These are phyloP conservation scores for Aspergillus sergii DNA, from an alignment of 2,329 filamentous ascomycete species.

Conservation along the genomic window DNA sequence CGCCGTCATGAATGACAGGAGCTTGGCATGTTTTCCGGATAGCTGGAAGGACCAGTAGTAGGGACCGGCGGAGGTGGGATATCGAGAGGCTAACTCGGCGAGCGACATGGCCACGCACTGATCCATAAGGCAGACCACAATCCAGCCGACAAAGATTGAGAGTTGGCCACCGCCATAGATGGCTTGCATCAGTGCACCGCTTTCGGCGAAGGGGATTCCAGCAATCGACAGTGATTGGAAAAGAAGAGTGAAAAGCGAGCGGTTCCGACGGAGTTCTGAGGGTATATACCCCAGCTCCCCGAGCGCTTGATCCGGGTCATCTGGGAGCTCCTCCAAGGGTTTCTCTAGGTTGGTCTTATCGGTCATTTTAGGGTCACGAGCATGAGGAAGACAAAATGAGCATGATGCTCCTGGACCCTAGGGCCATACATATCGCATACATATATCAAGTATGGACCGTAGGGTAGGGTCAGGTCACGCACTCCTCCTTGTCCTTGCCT, in stretches of 20 bases:
- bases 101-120: constrained; percentile 57
- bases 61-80: constrained; percentile 55
- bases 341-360: neutral
- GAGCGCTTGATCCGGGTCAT: neutral
- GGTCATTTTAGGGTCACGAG: neutral
- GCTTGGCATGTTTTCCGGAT: constrained; percentile 31
- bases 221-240: constrained; percentile 65
- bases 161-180: constrained; percentile 50
- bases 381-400: neutral
- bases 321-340: neutral
- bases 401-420: neutral
- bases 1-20: constrained; percentile 56
- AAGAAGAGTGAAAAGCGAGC: constrained; percentile 61
- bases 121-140: constrained; percentile 56
- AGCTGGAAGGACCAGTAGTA: constrained; percentile 60
- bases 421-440: neutral
- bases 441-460: neutral
- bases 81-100: constrained; percentile 55
- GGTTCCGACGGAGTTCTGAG: constrained; percentile 57
- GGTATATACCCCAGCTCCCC: neutral
- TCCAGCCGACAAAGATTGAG: constrained; percentile 61
- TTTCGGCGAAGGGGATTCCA: constrained; percentile 59
- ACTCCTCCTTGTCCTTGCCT: neutral
- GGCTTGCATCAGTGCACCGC: constrained; percentile 42
- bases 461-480: neutral